These are phyloP conservation scores for Sporisorium scitamineum DNA, from an alignment of 1,284 basidiomycete species.

Conservation along the genomic window DNA sequence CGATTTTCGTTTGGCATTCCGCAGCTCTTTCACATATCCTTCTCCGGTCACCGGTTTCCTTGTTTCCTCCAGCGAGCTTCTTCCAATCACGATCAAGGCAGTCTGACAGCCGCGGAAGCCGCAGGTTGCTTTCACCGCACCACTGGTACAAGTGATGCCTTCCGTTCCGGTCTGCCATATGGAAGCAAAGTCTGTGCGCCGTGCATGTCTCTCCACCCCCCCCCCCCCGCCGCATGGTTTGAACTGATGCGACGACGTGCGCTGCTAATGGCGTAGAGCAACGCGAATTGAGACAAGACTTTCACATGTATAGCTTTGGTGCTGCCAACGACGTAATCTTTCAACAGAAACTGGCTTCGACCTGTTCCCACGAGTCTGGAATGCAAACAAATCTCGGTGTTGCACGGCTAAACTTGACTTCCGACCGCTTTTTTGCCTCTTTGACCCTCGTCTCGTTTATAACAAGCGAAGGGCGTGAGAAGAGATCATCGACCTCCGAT, in stretches of 20 bases:
- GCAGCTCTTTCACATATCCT: neutral
- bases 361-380: neutral
- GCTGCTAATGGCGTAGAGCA: neutral
- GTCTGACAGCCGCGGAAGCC: too few relatives aligned
- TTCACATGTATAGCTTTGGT: neutral
- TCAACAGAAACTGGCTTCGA: neutral
- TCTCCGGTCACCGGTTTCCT: too few relatives aligned
- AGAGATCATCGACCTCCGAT: neutral
- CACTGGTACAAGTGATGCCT: too few relatives aligned
- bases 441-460: neutral
- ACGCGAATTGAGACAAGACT: neutral
- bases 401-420: neutral
- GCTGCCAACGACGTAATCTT: neutral
- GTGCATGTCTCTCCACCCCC: too few relatives aligned
- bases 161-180: constrained; percentile 9
- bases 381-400: neutral
- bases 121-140: too few relatives aligned
- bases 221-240: too few relatives aligned
- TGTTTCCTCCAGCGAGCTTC: too few relatives aligned
- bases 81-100: too few relatives aligned
- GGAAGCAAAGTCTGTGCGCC: neutral
- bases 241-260: too few relatives aligned
- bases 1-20: neutral
- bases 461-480: constrained; percentile 7
- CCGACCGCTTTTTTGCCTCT: neutral